Evolutionary conservation across 192 early-diverging fungal genomes (phyloP), one percentile per base, ranked within the genome.

Genomic region (Spinellus fusiger): DNA sequence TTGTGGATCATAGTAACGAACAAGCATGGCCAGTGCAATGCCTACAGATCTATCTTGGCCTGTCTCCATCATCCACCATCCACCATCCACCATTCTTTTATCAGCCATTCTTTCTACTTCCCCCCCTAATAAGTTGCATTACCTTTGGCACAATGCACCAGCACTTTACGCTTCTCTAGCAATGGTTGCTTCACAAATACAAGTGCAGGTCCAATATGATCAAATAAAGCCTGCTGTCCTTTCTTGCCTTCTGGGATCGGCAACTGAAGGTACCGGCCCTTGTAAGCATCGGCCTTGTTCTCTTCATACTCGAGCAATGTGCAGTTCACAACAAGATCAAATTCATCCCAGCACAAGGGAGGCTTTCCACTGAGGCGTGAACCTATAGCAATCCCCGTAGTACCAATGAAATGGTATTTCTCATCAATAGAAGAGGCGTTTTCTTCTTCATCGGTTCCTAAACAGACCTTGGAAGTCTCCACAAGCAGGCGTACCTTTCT

Each of bases 221-320:
- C 66, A 16, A 68, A 69, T 25, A 95, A 77, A 26, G 63, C 73
- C 26, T 81, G 69, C 69, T 91, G 89, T 5, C 93, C 93, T 51
- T 83, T 86, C 68, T 95, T 95, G n/a, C 93, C 90, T 62, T 93
- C 91, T 0, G 89, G 88, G 52, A 95, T 92, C 4, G 82, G 70
- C 49, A 95, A 56, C 59, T 80, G 87, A 27, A 94, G 37, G 68
- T 91, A 93, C 10, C 57, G 29, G 20, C 38, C 31, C 33, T 53
- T 25, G 12, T 63, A 32, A 0, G 54, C 57, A 28, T 53, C 32
- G 0, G 49, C 38, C 68, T 69, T 37, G 34, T 70, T 73, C 6
- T 68, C 50, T 6, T 56, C 51, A 51, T 83, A 79, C 50, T 83
- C 76, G 8, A 74, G 73, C 12, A 81, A 72, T 2, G 86, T 86